Base-by-base conservation (phyloP, 2,329 filamentous ascomycete species). In the Epichloe baconii region DNA sequence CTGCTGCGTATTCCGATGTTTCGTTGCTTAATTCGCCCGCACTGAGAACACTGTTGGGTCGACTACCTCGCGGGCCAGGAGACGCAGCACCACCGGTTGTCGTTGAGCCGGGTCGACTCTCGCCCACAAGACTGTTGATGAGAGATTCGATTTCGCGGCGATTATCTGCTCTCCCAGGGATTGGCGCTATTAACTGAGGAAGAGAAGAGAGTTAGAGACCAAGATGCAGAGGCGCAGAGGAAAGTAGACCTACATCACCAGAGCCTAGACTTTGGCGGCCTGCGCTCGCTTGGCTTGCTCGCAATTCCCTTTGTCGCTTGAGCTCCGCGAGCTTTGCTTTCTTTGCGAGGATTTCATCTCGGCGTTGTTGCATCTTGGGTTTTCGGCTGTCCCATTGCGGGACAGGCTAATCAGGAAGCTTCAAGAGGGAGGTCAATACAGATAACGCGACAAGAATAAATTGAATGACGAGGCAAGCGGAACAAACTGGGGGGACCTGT, bases 311-410 rank as follows among this genome's bases (percentile, higher is more conserved):
- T 71, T 96, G 89, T 55, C 87, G 82, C 73, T 95, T 96, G 58
- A 98, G 79, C 77, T 97, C 93, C 47, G 88, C 90, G 62, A 98
- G 88, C 76, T 93, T 96, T 56, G 90, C 91, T 75, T 88, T 91
- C 74, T 98, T 98, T 59, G 89, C 90, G 61, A 93, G 75, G 60
- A 98, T 95, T 75, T 98, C 93, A 75, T 95, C 89, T 74, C 88
- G 86, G 62, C 90, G 85, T 76, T 90, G 84, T 71, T 85, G 81
- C 76, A 85, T 84, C 58, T 63, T 71, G 68, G 55, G 63, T 56
- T 63, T 59, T 65, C 61, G 61, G 64, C 61, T 68, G 62, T 68
- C 73, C 71, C 76, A 78, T 78, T 52, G 66, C 72, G 69, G 65
- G 68, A 67, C 61, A 55, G 53, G 53, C 53, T 53, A 55, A 53